A percentile compares a stretch with the other conserved stretches of the same genome.
phyloP scores from a whole-genome alignment of 2,329 filamentous ascomycete genomes.

The Microdochium paspali region DNA sequence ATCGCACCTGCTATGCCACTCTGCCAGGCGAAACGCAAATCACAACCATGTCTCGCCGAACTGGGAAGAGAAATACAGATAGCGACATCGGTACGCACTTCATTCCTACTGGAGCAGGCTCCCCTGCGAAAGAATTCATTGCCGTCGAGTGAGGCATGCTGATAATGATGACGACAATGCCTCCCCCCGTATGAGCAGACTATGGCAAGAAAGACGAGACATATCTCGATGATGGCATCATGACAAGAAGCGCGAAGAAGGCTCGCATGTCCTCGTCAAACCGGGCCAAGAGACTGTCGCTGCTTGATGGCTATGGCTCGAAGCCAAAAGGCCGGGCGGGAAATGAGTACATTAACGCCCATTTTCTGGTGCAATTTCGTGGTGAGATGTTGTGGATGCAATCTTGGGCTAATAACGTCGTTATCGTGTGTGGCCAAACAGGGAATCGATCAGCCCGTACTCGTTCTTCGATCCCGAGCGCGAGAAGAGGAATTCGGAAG shows the following conservation, averaged over 20 bases:
- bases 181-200: background rate
- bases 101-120: slow-evolving; percentile 1
- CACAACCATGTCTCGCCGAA: background rate
- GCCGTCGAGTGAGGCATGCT: too few species aligned
- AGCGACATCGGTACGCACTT: background rate
- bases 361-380: background rate
- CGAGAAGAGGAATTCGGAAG: background rate
- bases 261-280: slow-evolving; percentile 3
- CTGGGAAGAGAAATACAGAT: background rate
- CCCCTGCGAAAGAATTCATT: too few species aligned
- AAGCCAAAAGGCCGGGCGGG: background rate
- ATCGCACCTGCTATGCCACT: too few species aligned
- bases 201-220: background rate
- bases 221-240: slow-evolving; percentile 1
- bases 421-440: background rate
- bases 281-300: slow-evolving; percentile 4
- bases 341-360: too few species aligned
- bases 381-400: background rate
- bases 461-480: background rate
- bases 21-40: too few species aligned
- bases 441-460: background rate
- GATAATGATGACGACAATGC: background rate
- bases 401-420: too few species aligned
- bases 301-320: slow-evolving; percentile 2
- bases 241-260: slow-evolving; percentile 4